Percentiles rank a stretch among this genome's conserved stretches.
phyloP scores from a whole-genome alignment of 2,329 filamentous ascomycete genomes.

The Pestalotiopsis sp. region DNA sequence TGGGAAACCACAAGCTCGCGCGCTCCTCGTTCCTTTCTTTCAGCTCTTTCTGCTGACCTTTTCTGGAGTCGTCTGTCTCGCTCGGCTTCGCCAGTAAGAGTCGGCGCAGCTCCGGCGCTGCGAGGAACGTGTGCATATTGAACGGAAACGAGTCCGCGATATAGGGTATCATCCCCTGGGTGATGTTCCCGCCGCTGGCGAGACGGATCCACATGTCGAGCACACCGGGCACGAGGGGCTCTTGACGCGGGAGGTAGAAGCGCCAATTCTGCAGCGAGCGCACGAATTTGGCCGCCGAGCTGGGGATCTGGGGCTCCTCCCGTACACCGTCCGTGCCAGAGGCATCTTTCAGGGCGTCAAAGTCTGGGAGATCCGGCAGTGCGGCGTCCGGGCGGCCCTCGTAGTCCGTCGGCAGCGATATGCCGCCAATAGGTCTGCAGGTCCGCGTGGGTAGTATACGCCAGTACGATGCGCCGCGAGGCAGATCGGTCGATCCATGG shows the following conservation, averaged over 20 bases:
- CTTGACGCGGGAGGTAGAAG: background rate
- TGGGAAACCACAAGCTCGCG: conserved; percentile 69
- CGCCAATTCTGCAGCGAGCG: background rate
- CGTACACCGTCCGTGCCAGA: background rate
- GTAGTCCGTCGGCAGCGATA: background rate
- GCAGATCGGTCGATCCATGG: background rate
- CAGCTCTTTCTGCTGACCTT: conserved; percentile 13
- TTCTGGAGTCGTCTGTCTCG: background rate
- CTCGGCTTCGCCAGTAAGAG: background rate
- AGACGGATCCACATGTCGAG: background rate
- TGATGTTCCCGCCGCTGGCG: background rate
- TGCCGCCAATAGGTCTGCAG: background rate
- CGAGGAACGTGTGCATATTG: background rate
- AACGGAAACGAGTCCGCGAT: background rate
- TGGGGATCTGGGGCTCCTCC: background rate
- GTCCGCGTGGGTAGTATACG: background rate
- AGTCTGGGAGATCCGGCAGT: background rate
- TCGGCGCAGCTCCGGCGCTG: background rate
- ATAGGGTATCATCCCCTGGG: background rate
- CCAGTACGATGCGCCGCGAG: background rate
- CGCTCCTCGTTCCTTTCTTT: conserved; percentile 10
- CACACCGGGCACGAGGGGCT: background rate
- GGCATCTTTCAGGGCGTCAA: background rate
- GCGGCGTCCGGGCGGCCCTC: background rate
- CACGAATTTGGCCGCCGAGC: background rate